Evolutionary conservation across 805 yeast species (phyloP).

Genomic region (Tetrapisispora taiwanensis): DNA sequence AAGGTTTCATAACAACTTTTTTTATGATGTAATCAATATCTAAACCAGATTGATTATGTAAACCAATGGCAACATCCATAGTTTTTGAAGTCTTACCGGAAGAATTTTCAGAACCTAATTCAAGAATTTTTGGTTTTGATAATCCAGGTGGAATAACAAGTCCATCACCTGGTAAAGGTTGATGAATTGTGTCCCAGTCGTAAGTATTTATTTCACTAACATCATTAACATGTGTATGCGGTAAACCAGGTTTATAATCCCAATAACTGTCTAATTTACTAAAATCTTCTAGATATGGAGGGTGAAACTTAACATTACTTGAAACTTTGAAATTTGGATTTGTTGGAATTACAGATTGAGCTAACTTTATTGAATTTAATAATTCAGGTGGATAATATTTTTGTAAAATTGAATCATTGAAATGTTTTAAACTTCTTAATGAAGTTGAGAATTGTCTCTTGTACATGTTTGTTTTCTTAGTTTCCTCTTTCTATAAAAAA

Average conservation of each 20-base stretch:
- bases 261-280: constrained; percentile 63
- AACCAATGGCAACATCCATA: constrained; percentile 37
- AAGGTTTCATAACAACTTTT: constrained; percentile 51
- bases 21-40: constrained; percentile 47
- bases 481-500: not conserved
- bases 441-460: constrained; percentile 2
- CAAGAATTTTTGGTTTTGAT: not conserved
- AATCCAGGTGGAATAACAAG: constrained; percentile 16
- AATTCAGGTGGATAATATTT: constrained; percentile 77
- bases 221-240: constrained; percentile 16
- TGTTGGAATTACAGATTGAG: constrained; percentile 68
- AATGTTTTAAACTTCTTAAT: constrained; percentile 11
- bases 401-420: constrained; percentile 33
- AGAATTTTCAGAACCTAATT: not conserved
- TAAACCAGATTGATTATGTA: constrained; percentile 57
- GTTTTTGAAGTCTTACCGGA: constrained; percentile 15
- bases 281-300: constrained; percentile 62
- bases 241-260: constrained; percentile 40
- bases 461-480: not conserved
- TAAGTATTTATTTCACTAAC: constrained; percentile 12
- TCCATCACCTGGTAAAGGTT: constrained; percentile 18
- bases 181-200: constrained; percentile 17
- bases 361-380: constrained; percentile 68
- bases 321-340: constrained; percentile 38
- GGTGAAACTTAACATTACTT: constrained; percentile 44